Base-by-base conservation (phyloP, 306 rosid species). In the Prunus davidiana region DNA sequence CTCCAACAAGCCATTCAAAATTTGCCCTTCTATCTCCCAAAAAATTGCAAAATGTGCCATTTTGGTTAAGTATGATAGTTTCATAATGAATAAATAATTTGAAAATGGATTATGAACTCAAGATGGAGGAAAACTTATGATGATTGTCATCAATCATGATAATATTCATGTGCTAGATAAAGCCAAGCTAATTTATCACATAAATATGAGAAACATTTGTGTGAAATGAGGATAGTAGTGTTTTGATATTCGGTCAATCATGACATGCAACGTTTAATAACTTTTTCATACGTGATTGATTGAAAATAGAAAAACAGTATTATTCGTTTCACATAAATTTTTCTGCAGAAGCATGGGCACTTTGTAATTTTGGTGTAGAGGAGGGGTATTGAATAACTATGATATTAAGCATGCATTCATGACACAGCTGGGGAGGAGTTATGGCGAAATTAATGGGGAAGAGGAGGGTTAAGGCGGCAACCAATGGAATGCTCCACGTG, bases 31-130 rank as follows among this genome's bases (percentile, higher is more conserved):
- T 2, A 3, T 28, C 15, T 52, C 41, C 0, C 0, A 2, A 18
- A 2, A 82, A 86, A 6, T 82, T 19, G 78, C 61, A 64, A 38
- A 28, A n/a, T 22, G 16, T 79, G 87, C 86, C 92, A 82, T 16
- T 46, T 67, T 3, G 10, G 45, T 51, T 34, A 5, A 41, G 11
- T 22, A 20, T 46, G 13, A 11, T 16, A 12, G 43, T 0, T 8
- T 13, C 6, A 16, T 20, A 6, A 12, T 9, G 46, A 9, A 5
- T 43, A 64, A 73, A 52, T 57, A 0, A 12, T 5, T 46, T 8
- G 61, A 25, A 43, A 54, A 20, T 8, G 52, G 55, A 25, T n/a
- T 22, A 19, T 3, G 34, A 50, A 67, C 24, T 38, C 16, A 49
- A 10, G 54, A 49, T 14, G 6, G 14, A 12, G 54, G 54, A 1